Conservation (phyloP, 192 early-diverging fungal species). For the Haplosporangium gracile region DNA sequence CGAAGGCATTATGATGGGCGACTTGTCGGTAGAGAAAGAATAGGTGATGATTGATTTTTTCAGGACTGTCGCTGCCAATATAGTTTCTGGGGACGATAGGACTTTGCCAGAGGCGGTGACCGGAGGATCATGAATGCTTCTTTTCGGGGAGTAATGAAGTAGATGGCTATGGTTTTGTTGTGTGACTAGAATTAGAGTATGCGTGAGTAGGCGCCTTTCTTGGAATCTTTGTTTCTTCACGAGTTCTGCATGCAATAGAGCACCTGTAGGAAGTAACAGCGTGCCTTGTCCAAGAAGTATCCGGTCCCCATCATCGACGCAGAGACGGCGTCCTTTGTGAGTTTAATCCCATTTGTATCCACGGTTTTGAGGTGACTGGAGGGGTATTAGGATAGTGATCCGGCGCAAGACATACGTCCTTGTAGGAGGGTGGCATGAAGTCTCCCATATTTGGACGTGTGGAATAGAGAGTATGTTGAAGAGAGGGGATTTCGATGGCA, state of each 20-base stretch:
- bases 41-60: neutral
- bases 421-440: no score
- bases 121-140: neutral
- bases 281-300: neutral
- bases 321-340: neutral
- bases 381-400: no score
- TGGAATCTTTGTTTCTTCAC: neutral
- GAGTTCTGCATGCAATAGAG: no score
- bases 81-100: neutral
- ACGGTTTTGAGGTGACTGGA: no score
- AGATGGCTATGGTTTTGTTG: neutral
- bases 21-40: neutral
- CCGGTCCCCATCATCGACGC: neutral
- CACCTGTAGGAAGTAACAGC: neutral
- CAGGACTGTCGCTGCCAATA: neutral
- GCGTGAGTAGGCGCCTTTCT: neutral
- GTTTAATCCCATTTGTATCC: no score
- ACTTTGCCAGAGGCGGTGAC: neutral
- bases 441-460: no score
- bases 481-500: no score
- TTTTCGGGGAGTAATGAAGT: neutral
- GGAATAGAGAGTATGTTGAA: no score
- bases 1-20: neutral
- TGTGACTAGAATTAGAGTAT: neutral
- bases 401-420: no score